phyloP scores from a whole-genome alignment of 2,329 filamentous ascomycete species.

The Phialocephala subalpina region DNA sequence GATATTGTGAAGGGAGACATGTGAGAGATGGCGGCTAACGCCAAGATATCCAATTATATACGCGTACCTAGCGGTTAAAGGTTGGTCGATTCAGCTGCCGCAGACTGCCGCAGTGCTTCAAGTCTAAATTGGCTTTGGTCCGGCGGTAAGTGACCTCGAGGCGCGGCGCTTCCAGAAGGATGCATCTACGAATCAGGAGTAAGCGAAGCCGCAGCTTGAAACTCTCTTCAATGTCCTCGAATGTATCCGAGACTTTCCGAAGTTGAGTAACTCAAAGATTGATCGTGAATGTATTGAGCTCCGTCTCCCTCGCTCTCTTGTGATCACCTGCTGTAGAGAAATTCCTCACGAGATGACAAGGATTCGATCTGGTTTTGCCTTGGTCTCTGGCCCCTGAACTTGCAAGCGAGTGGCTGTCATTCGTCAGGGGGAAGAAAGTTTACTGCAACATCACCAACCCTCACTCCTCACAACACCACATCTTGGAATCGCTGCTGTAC shows the following conservation, averaged over 20 bases:
- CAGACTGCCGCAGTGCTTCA: slow-evolving; percentile 25
- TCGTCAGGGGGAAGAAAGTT: slow-evolving; percentile 3
- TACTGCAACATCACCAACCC: not conserved
- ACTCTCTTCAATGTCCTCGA: slow-evolving; percentile 6
- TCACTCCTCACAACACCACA: not conserved
- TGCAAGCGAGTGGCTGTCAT: slow-evolving; percentile 9
- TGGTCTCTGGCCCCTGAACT: slow-evolving; percentile 5
- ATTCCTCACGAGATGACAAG: slow-evolving; percentile 14
- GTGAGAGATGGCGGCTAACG: slow-evolving; percentile 1
- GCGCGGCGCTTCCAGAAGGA: slow-evolving; percentile 28
- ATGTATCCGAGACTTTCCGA: not conserved
- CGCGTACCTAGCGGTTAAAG: slow-evolving; percentile 11
- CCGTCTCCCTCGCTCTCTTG: not conserved
- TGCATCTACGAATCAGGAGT: slow-evolving; percentile 19
- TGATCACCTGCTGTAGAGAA: no score
- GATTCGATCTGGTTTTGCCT: slow-evolving; percentile 15
- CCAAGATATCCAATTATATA: slow-evolving; percentile 5
- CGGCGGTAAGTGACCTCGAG: slow-evolving; percentile 17
- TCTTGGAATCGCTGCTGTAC: slow-evolving; percentile 9
- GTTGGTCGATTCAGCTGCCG: slow-evolving; percentile 16
- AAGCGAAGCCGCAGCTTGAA: slow-evolving; percentile 22
- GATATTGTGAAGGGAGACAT: not conserved
- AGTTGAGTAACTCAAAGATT: not conserved
- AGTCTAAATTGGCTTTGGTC: slow-evolving; percentile 17
- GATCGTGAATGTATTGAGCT: not conserved